A percentile compares a stretch with the other conserved stretches of the same genome.
Evolutionary conservation across 2,329 filamentous ascomycete genomes (phyloP).

Genomic region (Hypoxylon sp.): DNA sequence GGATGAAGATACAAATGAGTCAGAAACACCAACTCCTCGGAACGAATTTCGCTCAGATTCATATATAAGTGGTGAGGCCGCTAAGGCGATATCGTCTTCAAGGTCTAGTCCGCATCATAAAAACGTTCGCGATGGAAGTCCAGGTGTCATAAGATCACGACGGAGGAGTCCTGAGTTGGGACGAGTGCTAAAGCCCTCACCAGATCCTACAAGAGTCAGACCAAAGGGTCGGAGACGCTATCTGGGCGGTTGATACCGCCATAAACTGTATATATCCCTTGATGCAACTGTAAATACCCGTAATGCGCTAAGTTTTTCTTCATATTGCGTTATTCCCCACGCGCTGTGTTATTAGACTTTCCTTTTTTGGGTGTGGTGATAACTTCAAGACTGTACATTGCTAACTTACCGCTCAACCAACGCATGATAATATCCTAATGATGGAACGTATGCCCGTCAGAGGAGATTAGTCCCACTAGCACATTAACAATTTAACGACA

Average conservation of each 20-base stretch:
- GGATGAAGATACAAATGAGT: constrained; percentile 58
- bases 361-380: constrained; percentile 33
- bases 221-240: constrained; percentile 59
- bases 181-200: constrained; percentile 64
- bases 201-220: constrained; percentile 60
- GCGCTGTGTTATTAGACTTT: constrained; percentile 31
- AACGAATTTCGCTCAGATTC: constrained; percentile 56
- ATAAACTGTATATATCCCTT: constrained; percentile 55
- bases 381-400: constrained; percentile 28
- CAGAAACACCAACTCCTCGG: constrained; percentile 63
- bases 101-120: constrained; percentile 47
- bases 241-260: constrained; percentile 54
- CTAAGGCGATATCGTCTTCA: constrained; percentile 47
- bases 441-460: neutral
- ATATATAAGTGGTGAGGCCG: constrained; percentile 50
- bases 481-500: neutral
- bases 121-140: constrained; percentile 55
- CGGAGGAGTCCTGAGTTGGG: constrained; percentile 64
- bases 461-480: neutral
- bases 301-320: constrained; percentile 39
- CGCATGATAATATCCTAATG: neutral
- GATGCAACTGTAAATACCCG: constrained; percentile 51
- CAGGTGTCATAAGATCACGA: constrained; percentile 55
- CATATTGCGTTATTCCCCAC: constrained; percentile 11
- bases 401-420: constrained; percentile 24